These are phyloP conservation scores for Naganishia kalamii DNA, from an alignment of 768 basidiomycete genomes.

Conservation along the genomic window DNA sequence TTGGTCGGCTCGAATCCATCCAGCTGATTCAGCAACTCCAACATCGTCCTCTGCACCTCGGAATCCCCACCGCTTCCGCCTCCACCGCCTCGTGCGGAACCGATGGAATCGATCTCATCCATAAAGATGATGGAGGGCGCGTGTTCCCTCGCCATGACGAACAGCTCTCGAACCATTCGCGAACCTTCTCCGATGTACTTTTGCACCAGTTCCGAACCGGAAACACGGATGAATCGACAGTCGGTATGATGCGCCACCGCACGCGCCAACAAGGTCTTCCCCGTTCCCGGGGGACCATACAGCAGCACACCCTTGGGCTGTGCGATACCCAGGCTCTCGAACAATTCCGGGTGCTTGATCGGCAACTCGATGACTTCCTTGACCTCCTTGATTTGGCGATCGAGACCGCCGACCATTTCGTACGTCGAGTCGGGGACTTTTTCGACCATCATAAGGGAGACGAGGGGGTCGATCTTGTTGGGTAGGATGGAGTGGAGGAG, in stretches of 20 bases:
- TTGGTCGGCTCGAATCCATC: conserved; percentile 80
- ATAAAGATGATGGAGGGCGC: conserved; percentile 98
- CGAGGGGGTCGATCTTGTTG: conserved; percentile 95
- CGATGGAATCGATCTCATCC: conserved; percentile 99
- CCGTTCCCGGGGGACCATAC: conserved; percentile 93
- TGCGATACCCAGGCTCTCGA: conserved; percentile 91
- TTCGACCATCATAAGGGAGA: conserved; percentile 99
- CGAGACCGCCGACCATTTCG: conserved; percentile 98
- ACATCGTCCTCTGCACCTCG: conserved; percentile 84
- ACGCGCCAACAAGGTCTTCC: conserved; percentile 88
- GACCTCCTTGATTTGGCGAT: conserved; percentile 97
- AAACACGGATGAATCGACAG: conserved; percentile 94
- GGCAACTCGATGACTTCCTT: conserved; percentile 98
- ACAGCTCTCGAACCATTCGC: conserved; percentile 92
- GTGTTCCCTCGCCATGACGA: conserved; percentile 96
- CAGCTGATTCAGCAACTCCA: conserved; percentile 79
- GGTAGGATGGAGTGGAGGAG: conserved; percentile 93
- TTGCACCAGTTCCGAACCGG: conserved; percentile 88
- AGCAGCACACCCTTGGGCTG: conserved; percentile 94
- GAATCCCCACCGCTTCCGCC: conserved; percentile 69
- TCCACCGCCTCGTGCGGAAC: conserved; percentile 77
- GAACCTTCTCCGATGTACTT: conserved; percentile 98
- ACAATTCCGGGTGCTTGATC: conserved; percentile 94
- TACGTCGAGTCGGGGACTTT: conserved; percentile 99
- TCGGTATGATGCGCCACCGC: conserved; percentile 97